Percentiles rank a stretch among this genome's conserved stretches.
Conservation (phyloP, 139 green algal species). For the Trebouxia sp. region DNA sequence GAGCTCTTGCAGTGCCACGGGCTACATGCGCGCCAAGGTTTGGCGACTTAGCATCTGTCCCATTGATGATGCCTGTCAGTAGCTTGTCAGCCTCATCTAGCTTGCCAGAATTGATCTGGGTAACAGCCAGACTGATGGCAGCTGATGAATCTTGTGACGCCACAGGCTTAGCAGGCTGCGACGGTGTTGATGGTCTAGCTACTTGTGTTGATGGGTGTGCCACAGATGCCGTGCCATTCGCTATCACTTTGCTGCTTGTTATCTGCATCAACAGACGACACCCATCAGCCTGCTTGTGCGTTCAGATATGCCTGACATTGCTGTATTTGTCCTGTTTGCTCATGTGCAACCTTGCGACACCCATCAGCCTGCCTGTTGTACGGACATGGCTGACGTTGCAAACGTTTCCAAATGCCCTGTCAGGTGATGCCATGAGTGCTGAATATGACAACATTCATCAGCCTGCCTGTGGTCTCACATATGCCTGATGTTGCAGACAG, state of each 20-base stretch:
- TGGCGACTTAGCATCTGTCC: conserved; percentile 24
- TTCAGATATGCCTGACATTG: background rate
- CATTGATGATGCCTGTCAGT: conserved; percentile 64
- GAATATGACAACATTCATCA: background rate
- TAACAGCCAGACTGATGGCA: conserved; percentile 32
- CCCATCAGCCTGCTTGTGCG: background rate
- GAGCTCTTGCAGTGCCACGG: conserved; percentile 74
- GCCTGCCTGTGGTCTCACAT: background rate
- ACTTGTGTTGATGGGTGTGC: background rate
- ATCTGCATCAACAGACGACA: background rate
- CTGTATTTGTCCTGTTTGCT: no score
- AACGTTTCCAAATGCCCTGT: background rate
- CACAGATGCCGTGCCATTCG: background rate
- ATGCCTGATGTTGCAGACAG: background rate
- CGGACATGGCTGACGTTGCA: background rate
- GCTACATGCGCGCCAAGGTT: conserved; percentile 63
- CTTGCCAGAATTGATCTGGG: conserved; percentile 80
- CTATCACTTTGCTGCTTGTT: background rate
- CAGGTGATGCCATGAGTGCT: background rate
- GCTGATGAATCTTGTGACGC: conserved; percentile 1
- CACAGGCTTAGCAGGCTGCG: background rate
- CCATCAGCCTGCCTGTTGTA: no score
- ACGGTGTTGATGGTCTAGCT: no score
- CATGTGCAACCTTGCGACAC: background rate
- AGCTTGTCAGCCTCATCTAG: conserved; percentile 61